A percentile compares a stretch with the other conserved stretches of the same genome.
phyloP scores from a whole-genome alignment of 2,329 filamentous ascomycete species.

The Cercospora sesami region DNA sequence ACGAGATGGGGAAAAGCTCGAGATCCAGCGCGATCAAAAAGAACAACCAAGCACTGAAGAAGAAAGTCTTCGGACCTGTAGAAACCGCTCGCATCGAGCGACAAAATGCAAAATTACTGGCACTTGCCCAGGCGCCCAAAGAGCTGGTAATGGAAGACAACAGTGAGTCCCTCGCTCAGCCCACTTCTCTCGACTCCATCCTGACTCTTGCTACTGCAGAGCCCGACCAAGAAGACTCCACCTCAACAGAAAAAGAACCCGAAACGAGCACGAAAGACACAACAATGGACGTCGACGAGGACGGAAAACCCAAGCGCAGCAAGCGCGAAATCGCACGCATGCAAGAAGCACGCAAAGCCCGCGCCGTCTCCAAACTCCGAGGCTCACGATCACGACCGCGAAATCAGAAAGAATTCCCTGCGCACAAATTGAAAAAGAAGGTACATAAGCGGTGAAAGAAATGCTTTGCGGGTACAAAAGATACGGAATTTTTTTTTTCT shows the following conservation, averaged over 20 bases:
- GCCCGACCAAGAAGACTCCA: neutral
- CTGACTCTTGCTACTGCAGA: conserved; percentile 1
- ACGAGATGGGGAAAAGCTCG: conserved; percentile 80
- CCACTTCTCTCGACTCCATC: too few relatives aligned
- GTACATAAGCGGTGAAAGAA: conserved; percentile 30
- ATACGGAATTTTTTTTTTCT: too few relatives aligned
- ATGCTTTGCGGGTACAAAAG: too few relatives aligned
- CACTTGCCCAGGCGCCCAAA: conserved; percentile 74
- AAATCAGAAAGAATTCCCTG: conserved; percentile 44
- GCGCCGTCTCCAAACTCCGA: conserved; percentile 37
- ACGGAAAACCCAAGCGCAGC: conserved; percentile 30
- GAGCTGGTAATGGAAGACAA: conserved; percentile 59
- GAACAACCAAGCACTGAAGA: conserved; percentile 79
- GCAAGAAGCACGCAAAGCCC: conserved; percentile 37
- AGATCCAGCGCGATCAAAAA: conserved; percentile 76
- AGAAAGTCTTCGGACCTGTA: conserved; percentile 78
- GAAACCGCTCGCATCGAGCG: conserved; percentile 78
- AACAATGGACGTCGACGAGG: conserved; percentile 44
- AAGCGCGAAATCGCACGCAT: conserved; percentile 29
- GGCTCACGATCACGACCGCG: conserved; percentile 39
- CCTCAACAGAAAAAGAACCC: neutral
- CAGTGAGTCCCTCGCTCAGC: neutral
- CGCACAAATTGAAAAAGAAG: conserved; percentile 28
- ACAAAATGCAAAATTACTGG: conserved; percentile 80
- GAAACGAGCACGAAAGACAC: conserved; percentile 15